Percentiles rank a stretch among this genome's conserved stretches.
These are phyloP conservation scores for Teratosphaeria destructans DNA, from an alignment of 2,329 filamentous ascomycete genomes.

Conservation along the genomic window DNA sequence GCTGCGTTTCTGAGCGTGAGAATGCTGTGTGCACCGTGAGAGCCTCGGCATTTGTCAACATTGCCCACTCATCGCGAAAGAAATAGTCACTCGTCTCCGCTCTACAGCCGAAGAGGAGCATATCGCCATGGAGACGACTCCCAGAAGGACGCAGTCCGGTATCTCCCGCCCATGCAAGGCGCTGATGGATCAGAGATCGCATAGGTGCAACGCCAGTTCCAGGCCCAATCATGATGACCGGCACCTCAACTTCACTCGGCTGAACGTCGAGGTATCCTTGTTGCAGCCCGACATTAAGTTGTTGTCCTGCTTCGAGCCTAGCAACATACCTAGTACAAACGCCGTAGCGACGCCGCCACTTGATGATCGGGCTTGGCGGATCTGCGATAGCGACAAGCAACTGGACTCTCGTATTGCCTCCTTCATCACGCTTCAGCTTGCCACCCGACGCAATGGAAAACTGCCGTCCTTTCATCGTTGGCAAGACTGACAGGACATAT, in stretches of 20 bases:
- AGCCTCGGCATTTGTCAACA: conserved; percentile 30
- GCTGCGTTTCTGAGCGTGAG: conserved; percentile 54
- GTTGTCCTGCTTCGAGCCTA: conserved; percentile 45
- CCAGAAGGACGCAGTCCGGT: conserved; percentile 7
- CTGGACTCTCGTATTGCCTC: conserved; percentile 20
- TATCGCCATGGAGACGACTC: conserved; percentile 20
- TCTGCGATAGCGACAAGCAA: conserved; percentile 26
- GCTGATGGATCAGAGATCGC: conserved; percentile 53
- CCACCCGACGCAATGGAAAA: conserved; percentile 85
- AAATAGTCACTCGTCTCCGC: conserved; percentile 68
- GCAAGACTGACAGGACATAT: conserved; percentile 62
- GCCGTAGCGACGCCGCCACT: conserved; percentile 79
- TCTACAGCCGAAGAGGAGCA: conserved; percentile 79
- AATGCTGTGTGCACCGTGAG: conserved; percentile 55
- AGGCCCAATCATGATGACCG: conserved; percentile 69
- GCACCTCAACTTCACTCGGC: conserved; percentile 39
- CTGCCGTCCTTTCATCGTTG: conserved; percentile 73
- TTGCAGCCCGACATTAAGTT: conserved; percentile 49
- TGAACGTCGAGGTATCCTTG: conserved; percentile 42
- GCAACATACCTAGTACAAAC: conserved; percentile 84
- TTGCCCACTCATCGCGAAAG: conserved; percentile 66
- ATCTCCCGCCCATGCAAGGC: neutral
- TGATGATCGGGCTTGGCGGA: conserved; percentile 57
- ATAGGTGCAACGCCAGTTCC: conserved; percentile 84
- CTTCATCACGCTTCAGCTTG: conserved; percentile 19